These are phyloP conservation scores for Fusarium sp. DNA, from an alignment of 2,329 filamentous ascomycete species.

Conservation along the genomic window DNA sequence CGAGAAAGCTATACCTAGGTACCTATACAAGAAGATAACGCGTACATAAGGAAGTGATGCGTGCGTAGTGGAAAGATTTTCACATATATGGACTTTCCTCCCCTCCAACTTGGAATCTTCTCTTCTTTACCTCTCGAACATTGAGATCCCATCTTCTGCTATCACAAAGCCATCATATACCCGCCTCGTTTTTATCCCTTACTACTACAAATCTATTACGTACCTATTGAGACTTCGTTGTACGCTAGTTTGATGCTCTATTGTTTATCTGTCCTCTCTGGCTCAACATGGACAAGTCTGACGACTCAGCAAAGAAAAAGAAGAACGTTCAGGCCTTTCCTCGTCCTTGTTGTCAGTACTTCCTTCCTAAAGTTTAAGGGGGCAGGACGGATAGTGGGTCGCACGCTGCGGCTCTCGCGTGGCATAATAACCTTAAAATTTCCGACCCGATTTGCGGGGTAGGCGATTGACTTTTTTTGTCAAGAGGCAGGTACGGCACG, in stretches of 20 bases:
- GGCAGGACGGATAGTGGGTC: neutral
- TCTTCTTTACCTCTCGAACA: no score
- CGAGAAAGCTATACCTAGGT: neutral
- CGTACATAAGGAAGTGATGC: neutral
- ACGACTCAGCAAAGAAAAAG: neutral
- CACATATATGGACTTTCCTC: no score
- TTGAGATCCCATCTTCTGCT: no score
- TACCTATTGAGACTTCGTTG: no score
- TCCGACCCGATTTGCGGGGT: neutral
- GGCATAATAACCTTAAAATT: conserved; percentile 12
- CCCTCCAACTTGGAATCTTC: no score
- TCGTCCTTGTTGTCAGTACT: neutral
- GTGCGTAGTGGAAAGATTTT: neutral
- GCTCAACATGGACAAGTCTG: neutral
- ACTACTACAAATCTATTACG: no score
- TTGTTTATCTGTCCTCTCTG: neutral
- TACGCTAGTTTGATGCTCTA: neutral
- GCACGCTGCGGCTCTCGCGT: neutral
- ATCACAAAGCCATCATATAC: no score
- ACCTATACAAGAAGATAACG: neutral
- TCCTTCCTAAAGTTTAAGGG: neutral
- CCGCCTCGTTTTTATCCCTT: no score
- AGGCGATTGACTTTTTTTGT: neutral
- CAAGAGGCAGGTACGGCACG: neutral
- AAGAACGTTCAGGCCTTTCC: neutral